Percentiles rank a stretch among this genome's conserved stretches.
Evolutionary conservation across 1,139 yeast genomes (phyloP).

Genomic region (Scheffersomyces titani): DNA sequence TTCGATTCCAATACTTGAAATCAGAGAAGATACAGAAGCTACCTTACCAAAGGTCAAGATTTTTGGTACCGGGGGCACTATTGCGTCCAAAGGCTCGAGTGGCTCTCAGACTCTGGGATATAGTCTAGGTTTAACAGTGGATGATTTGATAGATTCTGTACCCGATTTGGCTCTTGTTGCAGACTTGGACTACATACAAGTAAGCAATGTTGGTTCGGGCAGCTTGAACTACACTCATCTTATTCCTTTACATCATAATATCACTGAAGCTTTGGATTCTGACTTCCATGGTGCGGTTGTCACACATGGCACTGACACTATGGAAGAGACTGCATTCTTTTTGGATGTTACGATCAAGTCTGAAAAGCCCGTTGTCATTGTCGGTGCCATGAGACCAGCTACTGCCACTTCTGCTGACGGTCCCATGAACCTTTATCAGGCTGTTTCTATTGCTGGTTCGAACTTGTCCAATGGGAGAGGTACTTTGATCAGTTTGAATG

Average conservation of each 20-base stretch:
- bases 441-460: constrained; percentile 62
- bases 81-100: constrained; percentile 62
- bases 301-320: constrained; percentile 76
- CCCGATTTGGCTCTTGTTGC: constrained; percentile 64
- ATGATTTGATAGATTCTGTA: constrained; percentile 56
- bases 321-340: constrained; percentile 72
- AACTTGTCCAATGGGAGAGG: constrained; percentile 56
- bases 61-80: constrained; percentile 74
- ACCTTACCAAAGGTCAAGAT: constrained; percentile 51
- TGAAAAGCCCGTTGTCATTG: constrained; percentile 61
- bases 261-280: constrained; percentile 43
- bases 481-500: constrained; percentile 63
- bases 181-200: constrained; percentile 62
- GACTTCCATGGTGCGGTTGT: constrained; percentile 60
- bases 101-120: constrained; percentile 68
- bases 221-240: constrained; percentile 52
- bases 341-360: constrained; percentile 59
- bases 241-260: constrained; percentile 37
- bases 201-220: constrained; percentile 64
- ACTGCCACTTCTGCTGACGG: constrained; percentile 72
- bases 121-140: constrained; percentile 64
- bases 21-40: constrained; percentile 8
- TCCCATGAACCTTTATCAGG: constrained; percentile 71
- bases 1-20: too few relatives aligned
- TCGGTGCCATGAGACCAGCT: constrained; percentile 75